A percentile compares a stretch with the other conserved stretches of the same genome.
Evolutionary conservation across 75 land plant genomes (phyloP).

Genomic region (Selaginella moellendorffii): DNA sequence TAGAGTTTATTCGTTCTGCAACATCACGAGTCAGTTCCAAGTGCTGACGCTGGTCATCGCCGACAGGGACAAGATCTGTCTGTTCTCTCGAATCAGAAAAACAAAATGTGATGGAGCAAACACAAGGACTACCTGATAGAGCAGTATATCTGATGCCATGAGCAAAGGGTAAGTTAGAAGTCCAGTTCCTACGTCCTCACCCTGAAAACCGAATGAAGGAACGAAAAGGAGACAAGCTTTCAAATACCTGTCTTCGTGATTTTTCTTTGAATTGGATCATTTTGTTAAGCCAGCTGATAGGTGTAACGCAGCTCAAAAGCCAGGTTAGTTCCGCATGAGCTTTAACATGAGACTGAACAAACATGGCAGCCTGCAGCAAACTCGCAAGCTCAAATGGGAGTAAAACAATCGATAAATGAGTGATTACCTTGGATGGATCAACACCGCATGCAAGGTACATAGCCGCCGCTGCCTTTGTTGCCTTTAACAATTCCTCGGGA

Average conservation of each 20-base stretch:
- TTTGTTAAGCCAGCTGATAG: slow-evolving; percentile 79
- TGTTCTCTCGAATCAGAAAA: slow-evolving; percentile 19
- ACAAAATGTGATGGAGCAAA: not conserved
- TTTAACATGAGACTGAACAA: slow-evolving; percentile 89
- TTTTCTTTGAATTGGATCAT: slow-evolving; percentile 98
- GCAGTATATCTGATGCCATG: slow-evolving; percentile 96
- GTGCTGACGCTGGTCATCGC: slow-evolving; percentile 96
- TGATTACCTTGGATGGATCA: slow-evolving; percentile 82
- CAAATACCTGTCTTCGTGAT: slow-evolving; percentile 61
- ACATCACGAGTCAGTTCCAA: slow-evolving; percentile 87
- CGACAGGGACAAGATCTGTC: slow-evolving; percentile 95
- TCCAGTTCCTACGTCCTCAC: slow-evolving; percentile 85
- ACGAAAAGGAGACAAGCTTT: not conserved
- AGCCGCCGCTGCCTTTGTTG: slow-evolving; percentile 77
- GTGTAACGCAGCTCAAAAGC: slow-evolving; percentile 78
- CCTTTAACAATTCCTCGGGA: slow-evolving; percentile 43
- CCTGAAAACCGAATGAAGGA: slow-evolving; percentile 35
- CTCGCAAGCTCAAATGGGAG: not conserved
- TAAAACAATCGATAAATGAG: slow-evolving; percentile 1
- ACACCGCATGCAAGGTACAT: slow-evolving; percentile 92
- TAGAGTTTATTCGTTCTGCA: slow-evolving; percentile 69
- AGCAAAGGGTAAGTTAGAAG: slow-evolving; percentile 91
- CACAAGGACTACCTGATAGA: slow-evolving; percentile 47
- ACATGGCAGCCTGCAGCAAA: slow-evolving; percentile 56
- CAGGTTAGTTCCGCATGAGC: slow-evolving; percentile 93